These are phyloP conservation scores for Vaccinium corymbosum DNA, from an alignment of 148 eudicot genomes.

Conservation along the genomic window DNA sequence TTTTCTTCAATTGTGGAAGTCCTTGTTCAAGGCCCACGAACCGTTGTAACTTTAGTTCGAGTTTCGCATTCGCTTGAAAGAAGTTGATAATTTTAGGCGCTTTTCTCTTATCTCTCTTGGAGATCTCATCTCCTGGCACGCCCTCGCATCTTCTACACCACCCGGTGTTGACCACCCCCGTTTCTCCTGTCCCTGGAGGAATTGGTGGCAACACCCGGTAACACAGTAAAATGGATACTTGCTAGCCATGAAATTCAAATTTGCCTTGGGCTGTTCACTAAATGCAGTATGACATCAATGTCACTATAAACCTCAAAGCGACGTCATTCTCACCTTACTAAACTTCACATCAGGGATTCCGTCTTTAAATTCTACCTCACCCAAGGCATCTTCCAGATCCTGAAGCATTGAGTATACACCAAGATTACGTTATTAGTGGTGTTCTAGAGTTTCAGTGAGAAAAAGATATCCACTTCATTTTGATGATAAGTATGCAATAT, in stretches of 20 bases:
- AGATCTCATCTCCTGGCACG: too few species aligned
- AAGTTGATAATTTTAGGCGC: too few species aligned
- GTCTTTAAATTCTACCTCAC: constrained; percentile 65
- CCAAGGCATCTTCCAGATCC: constrained; percentile 88
- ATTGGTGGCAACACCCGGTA: too few species aligned
- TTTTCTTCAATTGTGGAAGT: too few species aligned
- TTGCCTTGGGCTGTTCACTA: neutral
- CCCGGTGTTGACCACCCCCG: too few species aligned
- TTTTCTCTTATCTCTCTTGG: too few species aligned
- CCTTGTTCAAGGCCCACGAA: too few species aligned
- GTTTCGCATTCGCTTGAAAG: too few species aligned
- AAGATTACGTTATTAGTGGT: neutral
- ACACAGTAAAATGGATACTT: neutral
- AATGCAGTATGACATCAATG: neutral
- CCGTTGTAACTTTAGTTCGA: too few species aligned
- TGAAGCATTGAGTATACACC: constrained; percentile 25
- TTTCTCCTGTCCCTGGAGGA: too few species aligned
- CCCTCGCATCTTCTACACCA: too few species aligned
- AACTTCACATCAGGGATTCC: constrained; percentile 95
- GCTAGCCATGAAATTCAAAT: neutral
- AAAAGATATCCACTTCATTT: neutral
- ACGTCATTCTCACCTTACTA: constrained; percentile 61
- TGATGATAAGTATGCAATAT: neutral
- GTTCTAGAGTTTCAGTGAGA: neutral
- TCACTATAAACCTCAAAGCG: neutral